Evolutionary conservation across 768 basidiomycete genomes (phyloP), one percentile per base, ranked within the genome.

Genomic region (Panaeolus cyanescens): DNA sequence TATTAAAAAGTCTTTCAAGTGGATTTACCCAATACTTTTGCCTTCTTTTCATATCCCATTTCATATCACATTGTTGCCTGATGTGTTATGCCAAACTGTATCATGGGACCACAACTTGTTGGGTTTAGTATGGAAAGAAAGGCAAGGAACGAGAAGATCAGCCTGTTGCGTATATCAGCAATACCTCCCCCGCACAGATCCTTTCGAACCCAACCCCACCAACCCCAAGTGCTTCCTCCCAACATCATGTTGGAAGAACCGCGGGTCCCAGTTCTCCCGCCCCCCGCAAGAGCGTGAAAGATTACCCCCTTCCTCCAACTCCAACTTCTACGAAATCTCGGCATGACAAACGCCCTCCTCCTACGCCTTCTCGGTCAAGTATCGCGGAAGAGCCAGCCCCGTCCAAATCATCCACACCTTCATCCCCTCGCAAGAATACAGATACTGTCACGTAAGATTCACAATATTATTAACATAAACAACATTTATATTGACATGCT

Each of bases 91-190:
- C 40, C 17, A n/a, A 39, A 25, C 22, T 42, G 22, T 42, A 42
- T 42, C 6, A 22, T 7, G 40, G 20, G 10, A 13, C 4, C 45
- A 25, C 58, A 15, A 22, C 58, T 54, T 63, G 55, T 53, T 50
- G 62, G 54, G 34, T 61, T 50, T 70, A 86, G 85, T 85, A 85
- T 64, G 83, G 85, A 57, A 86, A 81, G 69, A 87, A 85, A 67
- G 84, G 84, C 55, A 86, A 85, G 74, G 82, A 81, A 65, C 80
- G 82, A 39, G 82, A 83, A 71, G 73, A 72, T 53, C 67, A 72
- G 62, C 61, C 67, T 62, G 63, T 70, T 63, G 71, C 72, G 56
- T 79, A 74, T 70, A 63, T 68, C 63, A 39, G 72, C 56, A 68
- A 70, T 63, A 67, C 70, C 30, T 74, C 79, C 12, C 67, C 74